Evolutionary conservation across 208 protist species (phyloP).

Genomic region (Crithidia mellificae): DNA sequence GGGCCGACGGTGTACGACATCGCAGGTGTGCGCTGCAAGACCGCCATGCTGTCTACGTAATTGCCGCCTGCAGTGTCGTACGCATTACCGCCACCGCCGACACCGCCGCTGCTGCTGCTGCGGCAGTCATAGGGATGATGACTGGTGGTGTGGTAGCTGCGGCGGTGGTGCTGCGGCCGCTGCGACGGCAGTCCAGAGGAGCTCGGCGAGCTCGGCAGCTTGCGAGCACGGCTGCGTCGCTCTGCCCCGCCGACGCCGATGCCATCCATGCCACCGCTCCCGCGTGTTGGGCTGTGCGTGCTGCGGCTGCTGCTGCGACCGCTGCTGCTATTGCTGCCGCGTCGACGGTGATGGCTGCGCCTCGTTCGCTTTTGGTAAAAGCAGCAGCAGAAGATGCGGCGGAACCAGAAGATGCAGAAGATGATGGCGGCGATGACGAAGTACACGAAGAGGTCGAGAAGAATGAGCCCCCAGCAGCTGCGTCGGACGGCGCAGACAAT

Average conservation of each 20-base stretch:
- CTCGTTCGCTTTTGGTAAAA: background rate
- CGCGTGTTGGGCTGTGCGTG: slow-evolving; percentile 6
- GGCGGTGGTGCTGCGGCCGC: background rate
- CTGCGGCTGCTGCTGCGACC: background rate
- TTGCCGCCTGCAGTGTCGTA: background rate
- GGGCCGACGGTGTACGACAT: slow-evolving; percentile 14
- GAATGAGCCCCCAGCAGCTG: slow-evolving; percentile 25
- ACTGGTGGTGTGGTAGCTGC: too few species aligned
- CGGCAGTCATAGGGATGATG: background rate
- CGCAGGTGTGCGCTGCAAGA: background rate
- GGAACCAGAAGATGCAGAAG: slow-evolving; percentile 31
- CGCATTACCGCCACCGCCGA: too few species aligned
- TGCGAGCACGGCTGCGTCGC: slow-evolving; percentile 2
- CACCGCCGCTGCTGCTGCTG: background rate
- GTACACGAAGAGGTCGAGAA: slow-evolving; percentile 26
- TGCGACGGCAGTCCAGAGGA: background rate
- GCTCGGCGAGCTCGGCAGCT: background rate
- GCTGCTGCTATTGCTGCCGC: slow-evolving; percentile 3
- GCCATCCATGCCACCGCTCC: too few species aligned
- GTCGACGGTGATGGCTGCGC: background rate
- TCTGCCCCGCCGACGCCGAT: background rate
- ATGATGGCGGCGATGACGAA: slow-evolving; percentile 18
- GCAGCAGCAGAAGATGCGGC: slow-evolving; percentile 34
- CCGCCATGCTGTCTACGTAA: background rate
- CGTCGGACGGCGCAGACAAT: slow-evolving; percentile 27